These are phyloP conservation scores for Fusarium verticillioides DNA, from an alignment of 2,329 filamentous ascomycete species.

Conservation along the genomic window DNA sequence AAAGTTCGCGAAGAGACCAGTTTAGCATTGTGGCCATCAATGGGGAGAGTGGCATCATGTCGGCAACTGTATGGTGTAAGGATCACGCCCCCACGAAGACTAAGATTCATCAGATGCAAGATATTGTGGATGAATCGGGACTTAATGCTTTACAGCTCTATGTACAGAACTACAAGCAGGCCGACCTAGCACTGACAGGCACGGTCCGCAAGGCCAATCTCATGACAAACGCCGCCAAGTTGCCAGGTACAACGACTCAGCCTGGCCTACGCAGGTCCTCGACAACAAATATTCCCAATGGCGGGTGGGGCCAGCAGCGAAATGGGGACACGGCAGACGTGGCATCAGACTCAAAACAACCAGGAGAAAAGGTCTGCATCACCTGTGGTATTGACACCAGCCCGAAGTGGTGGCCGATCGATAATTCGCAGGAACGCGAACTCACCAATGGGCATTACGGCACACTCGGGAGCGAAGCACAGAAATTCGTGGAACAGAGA, in stretches of 20 bases:
- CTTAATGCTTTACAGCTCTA: slow-evolving; percentile 86
- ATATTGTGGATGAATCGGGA: slow-evolving; percentile 76
- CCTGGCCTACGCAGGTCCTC: slow-evolving; percentile 65
- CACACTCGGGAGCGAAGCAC: slow-evolving; percentile 64
- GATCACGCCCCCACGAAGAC: slow-evolving; percentile 81
- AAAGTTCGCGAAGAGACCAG: slow-evolving; percentile 86
- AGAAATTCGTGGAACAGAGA: slow-evolving; percentile 68
- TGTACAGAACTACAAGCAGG: slow-evolving; percentile 91
- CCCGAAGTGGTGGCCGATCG: slow-evolving; percentile 77
- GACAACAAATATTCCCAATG: slow-evolving; percentile 55
- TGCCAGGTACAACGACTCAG: slow-evolving; percentile 50
- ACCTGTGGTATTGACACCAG: slow-evolving; percentile 77
- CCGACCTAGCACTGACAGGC: slow-evolving; percentile 88
- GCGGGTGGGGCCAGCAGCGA: slow-evolving; percentile 32
- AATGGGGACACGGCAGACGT: slow-evolving; percentile 45
- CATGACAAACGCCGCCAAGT: slow-evolving; percentile 72
- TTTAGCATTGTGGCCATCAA: slow-evolving; percentile 83
- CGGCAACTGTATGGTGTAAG: slow-evolving; percentile 91
- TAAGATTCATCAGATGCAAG: slow-evolving; percentile 81
- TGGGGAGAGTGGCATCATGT: slow-evolving; percentile 83
- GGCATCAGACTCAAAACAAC: slow-evolving; percentile 47
- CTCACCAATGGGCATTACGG: slow-evolving; percentile 64
- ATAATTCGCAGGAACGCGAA: slow-evolving; percentile 62
- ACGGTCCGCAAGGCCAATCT: slow-evolving; percentile 93
- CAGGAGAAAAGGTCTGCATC: slow-evolving; percentile 67